These are phyloP conservation scores for Thermochaetoides thermophila DNA, from an alignment of 495 filamentous ascomycete genomes.

Conservation along the genomic window DNA sequence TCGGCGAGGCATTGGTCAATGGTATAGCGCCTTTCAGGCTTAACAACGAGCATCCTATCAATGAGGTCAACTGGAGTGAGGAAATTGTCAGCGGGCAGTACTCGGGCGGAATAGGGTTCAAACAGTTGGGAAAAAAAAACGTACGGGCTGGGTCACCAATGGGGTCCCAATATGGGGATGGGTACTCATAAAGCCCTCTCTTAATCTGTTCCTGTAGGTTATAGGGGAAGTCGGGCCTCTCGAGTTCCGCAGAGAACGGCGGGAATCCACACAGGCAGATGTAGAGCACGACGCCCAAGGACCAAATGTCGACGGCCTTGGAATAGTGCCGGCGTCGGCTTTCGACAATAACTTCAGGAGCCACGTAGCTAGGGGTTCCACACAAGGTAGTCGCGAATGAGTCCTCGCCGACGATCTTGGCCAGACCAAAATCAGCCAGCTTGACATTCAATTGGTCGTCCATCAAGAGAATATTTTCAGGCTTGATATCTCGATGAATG, in stretches of 20 bases:
- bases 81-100: constrained; percentile 7
- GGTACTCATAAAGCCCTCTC: constrained; percentile 79
- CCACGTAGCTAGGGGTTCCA: constrained; percentile 91
- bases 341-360: constrained; percentile 83
- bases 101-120: neutral
- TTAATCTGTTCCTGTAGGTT: constrained; percentile 84
- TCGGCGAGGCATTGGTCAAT: constrained; percentile 85
- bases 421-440: constrained; percentile 91
- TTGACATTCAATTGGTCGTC: constrained; percentile 79
- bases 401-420: constrained; percentile 97
- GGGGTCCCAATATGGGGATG: constrained; percentile 93
- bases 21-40: constrained; percentile 68
- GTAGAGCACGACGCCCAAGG: constrained; percentile 94
- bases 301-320: constrained; percentile 94
- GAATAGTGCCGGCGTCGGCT: constrained; percentile 71
- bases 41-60: constrained; percentile 83
- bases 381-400: constrained; percentile 97
- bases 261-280: constrained; percentile 98
- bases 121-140: constrained; percentile 3
- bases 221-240: constrained; percentile 64
- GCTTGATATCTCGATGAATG: constrained; percentile 97
- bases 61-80: constrained; percentile 71
- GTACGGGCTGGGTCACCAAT: constrained; percentile 67
- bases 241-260: constrained; percentile 90
- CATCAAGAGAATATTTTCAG: constrained; percentile 86